These are phyloP conservation scores for Trichoderma brevicompactum DNA, from an alignment of 2,329 filamentous ascomycete genomes.

Conservation along the genomic window DNA sequence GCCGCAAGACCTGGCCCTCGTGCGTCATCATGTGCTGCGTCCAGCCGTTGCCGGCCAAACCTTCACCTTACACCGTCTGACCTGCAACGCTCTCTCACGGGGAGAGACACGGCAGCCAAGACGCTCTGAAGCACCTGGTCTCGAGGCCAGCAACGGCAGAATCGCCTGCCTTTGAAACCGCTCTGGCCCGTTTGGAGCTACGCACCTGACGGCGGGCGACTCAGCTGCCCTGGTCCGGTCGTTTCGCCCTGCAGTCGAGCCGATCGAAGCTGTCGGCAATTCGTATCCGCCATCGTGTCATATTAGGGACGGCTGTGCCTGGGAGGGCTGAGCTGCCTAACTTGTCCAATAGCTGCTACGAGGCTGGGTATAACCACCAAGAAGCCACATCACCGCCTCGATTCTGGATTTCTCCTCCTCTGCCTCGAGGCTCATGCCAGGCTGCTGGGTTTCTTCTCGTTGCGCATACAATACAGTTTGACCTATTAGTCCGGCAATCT, in stretches of 20 bases:
- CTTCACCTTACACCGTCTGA: conserved; percentile 26
- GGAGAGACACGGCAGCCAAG: not conserved
- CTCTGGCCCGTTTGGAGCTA: not conserved
- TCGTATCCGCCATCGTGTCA: not conserved
- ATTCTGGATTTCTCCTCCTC: not conserved
- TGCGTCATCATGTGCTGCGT: conserved; percentile 28
- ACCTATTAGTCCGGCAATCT: not conserved
- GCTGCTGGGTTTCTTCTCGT: not conserved
- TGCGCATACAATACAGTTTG: not conserved
- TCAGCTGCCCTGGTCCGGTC: not conserved
- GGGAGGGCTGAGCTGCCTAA: conserved; percentile 13
- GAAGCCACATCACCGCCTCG: conserved; percentile 14
- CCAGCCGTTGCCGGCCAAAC: conserved; percentile 12
- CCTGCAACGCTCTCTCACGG: conserved; percentile 3
- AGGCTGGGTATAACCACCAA: conserved; percentile 2
- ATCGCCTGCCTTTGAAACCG: not conserved
- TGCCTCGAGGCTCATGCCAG: not conserved
- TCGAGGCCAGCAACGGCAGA: not conserved
- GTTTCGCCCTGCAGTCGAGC: not conserved
- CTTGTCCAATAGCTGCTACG: not conserved
- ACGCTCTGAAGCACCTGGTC: not conserved
- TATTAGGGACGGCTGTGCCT: conserved; percentile 23
- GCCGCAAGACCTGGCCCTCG: not conserved
- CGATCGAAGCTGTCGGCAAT: conserved; percentile 9
- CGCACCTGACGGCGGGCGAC: conserved; percentile 6